Evolutionary conservation across 129 eudicot species (phyloP), one percentile per base, ranked within the genome.

Genomic region (Chrysanthemum lavandulifolium): DNA sequence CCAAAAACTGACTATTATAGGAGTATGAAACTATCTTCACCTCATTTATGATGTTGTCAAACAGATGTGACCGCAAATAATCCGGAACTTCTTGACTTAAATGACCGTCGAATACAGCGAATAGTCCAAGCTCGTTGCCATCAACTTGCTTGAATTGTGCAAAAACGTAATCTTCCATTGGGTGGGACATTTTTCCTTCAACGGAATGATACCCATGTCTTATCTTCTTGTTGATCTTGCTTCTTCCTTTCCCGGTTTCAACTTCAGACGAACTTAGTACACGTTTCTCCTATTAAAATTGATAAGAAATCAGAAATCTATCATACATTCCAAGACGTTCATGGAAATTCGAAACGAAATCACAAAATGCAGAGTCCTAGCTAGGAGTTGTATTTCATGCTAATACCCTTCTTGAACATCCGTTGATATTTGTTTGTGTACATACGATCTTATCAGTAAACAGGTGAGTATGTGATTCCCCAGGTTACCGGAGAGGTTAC

Each of bases 61-160:
- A 93, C 64, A 93, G 75, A 86, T 93, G 85, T 53, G 92, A 78
- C 0, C 83, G 79, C 45, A 93, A 67, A 61, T 89, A 89, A 21
- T 93, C 85, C 3, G 98, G 98, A 74, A 89, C 73, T 9, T 87
- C 90, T 12, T 72, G 90, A 79, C 98, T 87, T 8, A 86, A 69
- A 83, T 93, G 96, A 3, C 98, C 98, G 40, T 89, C 96, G 56
- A 89, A 89, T 60, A 93, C 85, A 1, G 96, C 95, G 68, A 89
- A 93, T 8, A 89, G 78, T 52, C 98, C 92, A 43, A 89, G 92
- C 83, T 93, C 96, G n/a, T 93, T 87, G 71, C 82, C 88, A 2
- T 63, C 92, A n/a, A 93, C 90, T 78, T 87, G 82, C 75, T 81
- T 92, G 65, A 89, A 89, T 51, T 92, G 86, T 11, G 95, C 95